Evolutionary conservation across 2,329 filamentous ascomycete species (phyloP).

Genomic region (Microsporum ferrugineum): DNA sequence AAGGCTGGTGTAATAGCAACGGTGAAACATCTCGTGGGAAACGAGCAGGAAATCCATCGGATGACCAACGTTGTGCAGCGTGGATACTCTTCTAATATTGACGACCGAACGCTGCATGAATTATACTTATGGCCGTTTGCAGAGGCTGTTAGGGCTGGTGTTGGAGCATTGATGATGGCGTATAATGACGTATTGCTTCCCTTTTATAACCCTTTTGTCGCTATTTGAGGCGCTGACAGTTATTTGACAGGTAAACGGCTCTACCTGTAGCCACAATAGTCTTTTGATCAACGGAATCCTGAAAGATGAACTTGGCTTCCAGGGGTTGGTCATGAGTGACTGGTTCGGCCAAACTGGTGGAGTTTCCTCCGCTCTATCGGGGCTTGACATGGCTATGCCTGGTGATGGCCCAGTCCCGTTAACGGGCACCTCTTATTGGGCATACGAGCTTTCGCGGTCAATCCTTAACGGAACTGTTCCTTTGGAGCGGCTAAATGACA

Average conservation of each 20-base stretch:
- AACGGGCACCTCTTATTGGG: constrained; percentile 44
- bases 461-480: constrained; percentile 49
- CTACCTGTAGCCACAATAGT: constrained; percentile 56
- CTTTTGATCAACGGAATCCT: constrained; percentile 57
- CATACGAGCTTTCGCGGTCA: constrained; percentile 43
- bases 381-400: constrained; percentile 61
- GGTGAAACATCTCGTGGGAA: constrained; percentile 47
- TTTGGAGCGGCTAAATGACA: constrained; percentile 44
- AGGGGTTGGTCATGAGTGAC: constrained; percentile 60
- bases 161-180: constrained; percentile 36
- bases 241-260: constrained; percentile 47
- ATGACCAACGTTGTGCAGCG: constrained; percentile 37
- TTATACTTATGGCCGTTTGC: constrained; percentile 41
- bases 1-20: constrained; percentile 46
- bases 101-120: constrained; percentile 40
- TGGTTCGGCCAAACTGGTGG: constrained; percentile 54
- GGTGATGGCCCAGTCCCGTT: constrained; percentile 46
- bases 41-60: constrained; percentile 36
- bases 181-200: constrained; percentile 29
- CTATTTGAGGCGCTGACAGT: not conserved
- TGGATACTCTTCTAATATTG: constrained; percentile 39
- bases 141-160: constrained; percentile 38
- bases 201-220: not conserved
- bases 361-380: constrained; percentile 48
- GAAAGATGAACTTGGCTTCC: constrained; percentile 63